Base-by-base conservation (phyloP, 2,329 filamentous ascomycete genomes). In the Chrysoporthe austroafricana region DNA sequence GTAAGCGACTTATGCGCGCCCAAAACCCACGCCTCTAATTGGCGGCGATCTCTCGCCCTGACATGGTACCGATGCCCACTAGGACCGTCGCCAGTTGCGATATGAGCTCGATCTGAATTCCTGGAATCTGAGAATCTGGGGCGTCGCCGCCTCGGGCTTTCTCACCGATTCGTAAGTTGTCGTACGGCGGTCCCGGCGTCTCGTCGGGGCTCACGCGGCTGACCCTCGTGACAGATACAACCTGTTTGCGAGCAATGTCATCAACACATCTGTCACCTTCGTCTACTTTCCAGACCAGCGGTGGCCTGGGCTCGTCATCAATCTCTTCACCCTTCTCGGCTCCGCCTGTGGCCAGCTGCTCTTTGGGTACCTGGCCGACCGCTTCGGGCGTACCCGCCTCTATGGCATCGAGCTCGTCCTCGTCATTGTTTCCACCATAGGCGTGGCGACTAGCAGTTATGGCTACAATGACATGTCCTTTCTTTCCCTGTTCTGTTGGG, bases 391-490 rank as follows among this genome's bases (percentile, higher is more conserved):
- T 26, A 86, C 85, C 14, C 80, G 83, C 4, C 78, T 86, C 2
- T 87, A 87, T 66, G 85, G 85, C n/a, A 83, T 87, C 63, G 84
- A 86, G 73, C 77, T 87, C 16, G 78, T 85, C 18, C 82, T 87
- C 13, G 84, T 87, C 59, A 85, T 87, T 62, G 81, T 86, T 9
- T 85, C 84, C 18, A 87, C 84, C n/a, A 83, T 86, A 69, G 85
- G 85, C 9, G 82, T 85, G 3, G 83, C 83, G n/a, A 85, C 83
- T 0, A 83, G 81, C 64, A 85, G 81, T 67, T 79, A 79, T 70
- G 83, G 84, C 43, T 84, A 83, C 71, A 76, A 78, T 52, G 82
- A 84, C 70, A 77, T 86, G 72, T 83, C 80, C 8, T 86, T 85
- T 66, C 73, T 85, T 1, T 83, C 78, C 14, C 75, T 85, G 5